Evolutionary conservation across 2,329 filamentous ascomycete genomes (phyloP).

Genomic region (Fusarium tricinctum): DNA sequence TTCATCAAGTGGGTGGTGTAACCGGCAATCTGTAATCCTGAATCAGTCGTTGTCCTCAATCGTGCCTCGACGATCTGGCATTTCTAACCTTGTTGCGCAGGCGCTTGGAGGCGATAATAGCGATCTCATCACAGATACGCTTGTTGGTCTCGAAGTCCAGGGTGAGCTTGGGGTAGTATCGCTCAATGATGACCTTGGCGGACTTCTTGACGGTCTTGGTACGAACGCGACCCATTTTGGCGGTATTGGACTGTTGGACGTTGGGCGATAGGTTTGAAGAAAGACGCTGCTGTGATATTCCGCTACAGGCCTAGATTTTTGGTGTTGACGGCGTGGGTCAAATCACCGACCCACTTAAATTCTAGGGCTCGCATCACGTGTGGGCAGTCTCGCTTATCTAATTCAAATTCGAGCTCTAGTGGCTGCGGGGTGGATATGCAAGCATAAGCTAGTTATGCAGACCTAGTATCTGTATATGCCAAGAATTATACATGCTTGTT

Average conservation of each 20-base stretch:
- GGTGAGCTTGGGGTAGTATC: constrained; percentile 96
- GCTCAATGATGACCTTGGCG: constrained; percentile 99
- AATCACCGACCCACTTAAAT: constrained; percentile 1
- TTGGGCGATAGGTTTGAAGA: constrained; percentile 53
- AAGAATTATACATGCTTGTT: not conserved
- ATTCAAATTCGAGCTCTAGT: not conserved
- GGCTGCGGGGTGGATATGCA: not conserved
- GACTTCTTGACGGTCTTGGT: constrained; percentile 80
- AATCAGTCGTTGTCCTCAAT: constrained; percentile 39
- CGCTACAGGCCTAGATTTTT: constrained; percentile 47
- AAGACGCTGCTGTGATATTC: constrained; percentile 49
- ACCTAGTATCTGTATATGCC: not conserved
- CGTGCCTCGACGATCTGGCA: constrained; percentile 9
- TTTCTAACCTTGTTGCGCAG: constrained; percentile 94
- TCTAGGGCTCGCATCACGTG: constrained; percentile 53
- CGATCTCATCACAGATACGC: constrained; percentile 99
- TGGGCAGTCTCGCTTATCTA: constrained; percentile 18
- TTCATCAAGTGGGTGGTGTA: constrained; percentile 99
- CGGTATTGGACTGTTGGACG: constrained; percentile 62
- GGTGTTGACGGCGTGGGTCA: constrained; percentile 39
- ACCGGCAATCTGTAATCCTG: constrained; percentile 82
- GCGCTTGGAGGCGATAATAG: constrained; percentile 98
- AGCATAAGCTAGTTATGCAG: not conserved
- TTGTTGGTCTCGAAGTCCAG: constrained; percentile 99
- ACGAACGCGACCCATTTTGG: constrained; percentile 78